Percentiles rank a stretch among this genome's conserved stretches.
These are phyloP conservation scores for Mortierella sp. DNA, from an alignment of 371 early-diverging fungal genomes.

Conservation along the genomic window DNA sequence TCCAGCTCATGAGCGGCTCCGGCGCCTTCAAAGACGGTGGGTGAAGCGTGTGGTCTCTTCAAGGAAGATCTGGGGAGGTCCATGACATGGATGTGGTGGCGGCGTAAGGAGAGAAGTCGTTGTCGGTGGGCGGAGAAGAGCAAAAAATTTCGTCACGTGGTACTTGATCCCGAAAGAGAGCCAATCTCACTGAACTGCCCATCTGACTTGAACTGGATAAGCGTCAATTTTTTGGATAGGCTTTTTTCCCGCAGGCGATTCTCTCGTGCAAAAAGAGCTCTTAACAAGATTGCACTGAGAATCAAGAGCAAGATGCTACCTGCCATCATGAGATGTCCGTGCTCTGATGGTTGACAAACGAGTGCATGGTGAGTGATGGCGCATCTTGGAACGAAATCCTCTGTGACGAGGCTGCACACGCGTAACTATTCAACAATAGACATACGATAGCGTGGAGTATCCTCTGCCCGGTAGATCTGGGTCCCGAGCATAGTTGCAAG, in stretches of 20 bases:
- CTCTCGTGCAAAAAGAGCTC: constrained; percentile 14
- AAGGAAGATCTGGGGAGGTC: background rate
- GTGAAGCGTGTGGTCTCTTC: background rate
- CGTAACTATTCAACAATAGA: background rate
- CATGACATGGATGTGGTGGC: background rate
- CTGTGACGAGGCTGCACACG: too few species aligned
- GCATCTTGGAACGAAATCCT: background rate
- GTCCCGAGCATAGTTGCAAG: constrained; percentile 65
- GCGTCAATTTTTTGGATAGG: constrained; percentile 11
- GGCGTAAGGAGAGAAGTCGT: background rate
- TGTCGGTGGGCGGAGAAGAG: background rate
- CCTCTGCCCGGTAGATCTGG: constrained; percentile 69
- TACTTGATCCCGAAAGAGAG: constrained; percentile 27
- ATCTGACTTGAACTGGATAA: constrained; percentile 35
- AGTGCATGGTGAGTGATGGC: background rate
- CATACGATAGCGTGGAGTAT: constrained; percentile 62
- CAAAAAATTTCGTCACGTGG: too few species aligned
- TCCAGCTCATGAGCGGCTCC: constrained; percentile 2
- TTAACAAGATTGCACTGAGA: background rate
- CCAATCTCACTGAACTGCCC: constrained; percentile 32
- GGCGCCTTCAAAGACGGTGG: background rate
- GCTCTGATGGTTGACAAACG: constrained; percentile 6
- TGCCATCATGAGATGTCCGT: constrained; percentile 27
- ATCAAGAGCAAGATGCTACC: constrained; percentile 5
- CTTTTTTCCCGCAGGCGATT: constrained; percentile 27